A percentile compares a stretch with the other conserved stretches of the same genome.
Evolutionary conservation across 2,329 filamentous ascomycete genomes (phyloP).

Genomic region (Cladophialophora exuberans): DNA sequence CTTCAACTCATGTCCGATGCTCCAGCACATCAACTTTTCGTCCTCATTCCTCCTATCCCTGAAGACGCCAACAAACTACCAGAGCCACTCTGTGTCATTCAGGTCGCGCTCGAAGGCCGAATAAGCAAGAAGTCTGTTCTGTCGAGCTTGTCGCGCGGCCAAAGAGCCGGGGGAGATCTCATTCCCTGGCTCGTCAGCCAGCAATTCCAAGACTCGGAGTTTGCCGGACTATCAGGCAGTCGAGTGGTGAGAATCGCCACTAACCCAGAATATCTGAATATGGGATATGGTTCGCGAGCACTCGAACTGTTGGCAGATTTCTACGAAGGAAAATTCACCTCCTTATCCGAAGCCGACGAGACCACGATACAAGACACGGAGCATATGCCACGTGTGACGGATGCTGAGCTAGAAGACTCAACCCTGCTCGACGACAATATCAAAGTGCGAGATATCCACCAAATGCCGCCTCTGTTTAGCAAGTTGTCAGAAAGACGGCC

Average conservation of each 20-base stretch:
- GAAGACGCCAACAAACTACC: slow-evolving; percentile 78
- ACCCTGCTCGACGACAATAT: slow-evolving; percentile 85
- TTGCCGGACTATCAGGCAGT: slow-evolving; percentile 89
- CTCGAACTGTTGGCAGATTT: slow-evolving; percentile 86
- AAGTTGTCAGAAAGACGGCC: slow-evolving; percentile 83
- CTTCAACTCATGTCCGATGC: slow-evolving; percentile 99
- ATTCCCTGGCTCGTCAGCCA: slow-evolving; percentile 98
- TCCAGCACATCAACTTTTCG: slow-evolving; percentile 93
- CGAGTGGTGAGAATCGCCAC: slow-evolving; percentile 93
- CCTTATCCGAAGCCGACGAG: slow-evolving; percentile 70
- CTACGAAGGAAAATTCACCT: slow-evolving; percentile 91
- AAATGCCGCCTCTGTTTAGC: slow-evolving; percentile 91
- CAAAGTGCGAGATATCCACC: slow-evolving; percentile 82
- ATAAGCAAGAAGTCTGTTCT: slow-evolving; percentile 93
- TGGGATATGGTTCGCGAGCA: slow-evolving; percentile 92
- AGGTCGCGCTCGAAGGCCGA: slow-evolving; percentile 90
- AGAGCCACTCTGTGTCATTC: slow-evolving; percentile 91
- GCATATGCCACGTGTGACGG: slow-evolving; percentile 75
- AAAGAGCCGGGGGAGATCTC: slow-evolving; percentile 85
- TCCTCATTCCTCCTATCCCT: slow-evolving; percentile 82
- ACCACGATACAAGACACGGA: slow-evolving; percentile 49
- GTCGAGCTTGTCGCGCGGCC: slow-evolving; percentile 84
- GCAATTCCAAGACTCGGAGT: slow-evolving; percentile 97
- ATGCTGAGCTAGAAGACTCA: slow-evolving; percentile 75
- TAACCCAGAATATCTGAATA: slow-evolving; percentile 86